A percentile compares a stretch with the other conserved stretches of the same genome.
Conservation (phyloP, 2,329 filamentous ascomycete species). For the Fusarium phyllophilum region DNA sequence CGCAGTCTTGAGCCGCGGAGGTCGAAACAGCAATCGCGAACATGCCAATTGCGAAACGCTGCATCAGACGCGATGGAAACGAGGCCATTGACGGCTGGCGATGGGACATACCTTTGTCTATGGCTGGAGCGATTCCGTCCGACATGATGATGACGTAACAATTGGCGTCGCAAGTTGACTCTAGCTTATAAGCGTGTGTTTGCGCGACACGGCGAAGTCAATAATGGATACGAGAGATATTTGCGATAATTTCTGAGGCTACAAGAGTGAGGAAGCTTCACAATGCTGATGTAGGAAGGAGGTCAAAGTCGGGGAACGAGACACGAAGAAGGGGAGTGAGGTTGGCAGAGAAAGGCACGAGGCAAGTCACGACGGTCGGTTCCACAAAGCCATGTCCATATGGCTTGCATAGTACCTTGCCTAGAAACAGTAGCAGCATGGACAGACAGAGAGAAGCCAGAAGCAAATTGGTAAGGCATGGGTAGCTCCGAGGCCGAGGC, state of each 20-base stretch:
- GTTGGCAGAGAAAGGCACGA: conserved; percentile 41
- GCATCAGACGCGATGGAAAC: not conserved
- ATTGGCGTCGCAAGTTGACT: conserved; percentile 29
- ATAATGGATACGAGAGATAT: conserved; percentile 6
- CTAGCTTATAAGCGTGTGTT: conserved; percentile 28
- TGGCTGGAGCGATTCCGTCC: conserved; percentile 48
- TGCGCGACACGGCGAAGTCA: conserved; percentile 13
- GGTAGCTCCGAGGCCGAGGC: conserved; percentile 40
- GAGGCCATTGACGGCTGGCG: conserved; percentile 20
- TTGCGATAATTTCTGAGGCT: conserved; percentile 18
- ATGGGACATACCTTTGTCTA: conserved; percentile 50
- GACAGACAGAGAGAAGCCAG: conserved; percentile 9
- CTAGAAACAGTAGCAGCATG: not conserved
- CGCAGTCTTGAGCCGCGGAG: not conserved
- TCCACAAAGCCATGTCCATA: conserved; percentile 39
- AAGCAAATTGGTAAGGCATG: conserved; percentile 25
- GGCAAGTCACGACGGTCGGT: conserved; percentile 48
- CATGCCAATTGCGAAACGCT: conserved; percentile 28
- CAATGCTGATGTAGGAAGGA: conserved; percentile 31
- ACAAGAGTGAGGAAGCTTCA: conserved; percentile 16
- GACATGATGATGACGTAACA: conserved; percentile 51
- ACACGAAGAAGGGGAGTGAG: conserved; percentile 37
- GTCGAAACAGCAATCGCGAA: not conserved
- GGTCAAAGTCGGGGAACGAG: conserved; percentile 36
- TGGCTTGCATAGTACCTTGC: not conserved